Percentiles rank a stretch among this genome's conserved stretches.
Conservation (phyloP, 2,329 filamentous ascomycete species). For the Claviceps purpurea region DNA sequence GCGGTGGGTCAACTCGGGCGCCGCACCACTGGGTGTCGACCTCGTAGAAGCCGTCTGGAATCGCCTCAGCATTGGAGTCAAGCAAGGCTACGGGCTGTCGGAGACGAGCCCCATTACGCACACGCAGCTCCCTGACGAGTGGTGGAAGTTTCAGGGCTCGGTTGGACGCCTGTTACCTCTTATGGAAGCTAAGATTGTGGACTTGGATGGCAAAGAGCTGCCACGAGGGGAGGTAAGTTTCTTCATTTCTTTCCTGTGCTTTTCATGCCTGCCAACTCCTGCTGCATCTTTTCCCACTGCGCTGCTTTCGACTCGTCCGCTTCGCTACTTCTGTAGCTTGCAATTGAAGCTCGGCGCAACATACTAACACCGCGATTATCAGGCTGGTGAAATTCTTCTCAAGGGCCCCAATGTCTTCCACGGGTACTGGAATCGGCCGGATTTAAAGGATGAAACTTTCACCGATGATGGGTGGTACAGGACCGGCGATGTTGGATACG, state of each 20-base stretch:
- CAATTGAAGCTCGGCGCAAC: neutral
- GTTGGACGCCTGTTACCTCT: slow-evolving; percentile 69
- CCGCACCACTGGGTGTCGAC: slow-evolving; percentile 70
- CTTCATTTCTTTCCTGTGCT: neutral
- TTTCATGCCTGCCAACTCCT: neutral
- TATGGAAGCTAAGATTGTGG: slow-evolving; percentile 70
- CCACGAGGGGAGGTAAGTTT: slow-evolving; percentile 30
- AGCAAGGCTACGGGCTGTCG: slow-evolving; percentile 84
- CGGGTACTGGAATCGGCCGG: slow-evolving; percentile 63
- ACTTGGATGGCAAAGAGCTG: slow-evolving; percentile 42
- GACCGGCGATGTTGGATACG: slow-evolving; percentile 75
- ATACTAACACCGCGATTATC: neutral
- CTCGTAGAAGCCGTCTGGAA: slow-evolving; percentile 64
- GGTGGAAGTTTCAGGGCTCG: slow-evolving; percentile 62
- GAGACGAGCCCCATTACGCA: slow-evolving; percentile 76
- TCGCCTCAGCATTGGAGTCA: slow-evolving; percentile 64
- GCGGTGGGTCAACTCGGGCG: slow-evolving; percentile 76
- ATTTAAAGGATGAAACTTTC: slow-evolving; percentile 57
- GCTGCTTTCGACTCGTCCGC: neutral
- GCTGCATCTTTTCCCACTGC: neutral
- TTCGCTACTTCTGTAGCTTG: neutral
- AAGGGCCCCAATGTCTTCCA: slow-evolving; percentile 69
- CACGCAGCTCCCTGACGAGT: slow-evolving; percentile 60
- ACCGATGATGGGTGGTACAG: slow-evolving; percentile 75
- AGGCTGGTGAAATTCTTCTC: slow-evolving; percentile 53